These are phyloP conservation scores for Penicillium robsamsonii DNA, from an alignment of 495 filamentous ascomycete genomes.

Conservation along the genomic window DNA sequence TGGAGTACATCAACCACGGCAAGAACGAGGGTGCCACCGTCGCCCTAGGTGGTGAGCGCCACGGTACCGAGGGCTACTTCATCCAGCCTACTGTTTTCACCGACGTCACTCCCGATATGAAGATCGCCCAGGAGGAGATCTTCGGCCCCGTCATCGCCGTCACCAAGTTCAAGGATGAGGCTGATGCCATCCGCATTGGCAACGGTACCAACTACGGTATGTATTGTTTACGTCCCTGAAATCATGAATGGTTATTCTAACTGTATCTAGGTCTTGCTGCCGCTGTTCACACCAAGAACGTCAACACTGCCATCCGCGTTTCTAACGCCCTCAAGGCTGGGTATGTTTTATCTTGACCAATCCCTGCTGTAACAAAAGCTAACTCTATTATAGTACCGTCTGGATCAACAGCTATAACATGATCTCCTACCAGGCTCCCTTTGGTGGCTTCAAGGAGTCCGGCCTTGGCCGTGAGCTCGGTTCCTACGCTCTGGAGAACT, in stretches of 20 bases:
- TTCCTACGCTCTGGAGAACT: constrained; percentile 89
- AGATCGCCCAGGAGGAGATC: constrained; percentile 98
- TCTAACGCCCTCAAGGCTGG: constrained; percentile 79
- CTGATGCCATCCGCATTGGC: constrained; percentile 75
- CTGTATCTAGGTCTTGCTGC: constrained; percentile 66
- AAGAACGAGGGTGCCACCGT: constrained; percentile 85
- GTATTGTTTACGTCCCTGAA: neutral
- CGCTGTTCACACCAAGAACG: constrained; percentile 86
- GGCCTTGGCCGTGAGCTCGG: constrained; percentile 94
- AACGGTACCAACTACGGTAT: constrained; percentile 76
- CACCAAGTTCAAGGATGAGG: constrained; percentile 89
- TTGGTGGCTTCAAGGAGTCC: constrained; percentile 91
- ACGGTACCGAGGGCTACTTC: constrained; percentile 91
- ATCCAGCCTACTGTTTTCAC: constrained; percentile 97
- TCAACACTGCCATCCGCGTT: constrained; percentile 91
- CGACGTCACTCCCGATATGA: constrained; percentile 86
- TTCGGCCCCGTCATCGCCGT: constrained; percentile 94
- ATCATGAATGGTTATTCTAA: constrained; percentile 6
- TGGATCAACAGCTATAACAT: constrained; percentile 96
- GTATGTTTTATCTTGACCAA: constrained; percentile 20
- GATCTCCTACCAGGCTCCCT: constrained; percentile 77
- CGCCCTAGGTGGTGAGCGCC: constrained; percentile 81
- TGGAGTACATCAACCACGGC: constrained; percentile 93
- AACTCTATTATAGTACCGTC: constrained; percentile 57
- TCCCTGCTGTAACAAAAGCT: constrained; percentile 5